Conservation (phyloP, 75 land plant genomes). For the Chamaecyparis obtusa region DNA sequence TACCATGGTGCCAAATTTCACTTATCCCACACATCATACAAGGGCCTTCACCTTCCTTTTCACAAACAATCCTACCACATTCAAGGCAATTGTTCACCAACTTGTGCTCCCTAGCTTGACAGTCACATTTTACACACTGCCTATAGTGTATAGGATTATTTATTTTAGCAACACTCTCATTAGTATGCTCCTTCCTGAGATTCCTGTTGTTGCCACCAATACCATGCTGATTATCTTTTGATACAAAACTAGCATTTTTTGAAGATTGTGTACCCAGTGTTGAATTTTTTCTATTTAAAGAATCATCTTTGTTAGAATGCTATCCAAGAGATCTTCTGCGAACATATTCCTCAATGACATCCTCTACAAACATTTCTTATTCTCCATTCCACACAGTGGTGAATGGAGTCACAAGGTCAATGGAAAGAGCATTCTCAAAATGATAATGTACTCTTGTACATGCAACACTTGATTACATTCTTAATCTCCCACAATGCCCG, state of each 20-base stretch:
- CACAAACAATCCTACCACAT: conserved; percentile 93
- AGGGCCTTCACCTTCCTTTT: conserved; percentile 96
- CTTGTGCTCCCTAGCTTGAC: conserved; percentile 83
- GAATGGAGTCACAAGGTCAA: no score
- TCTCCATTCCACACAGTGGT: no score
- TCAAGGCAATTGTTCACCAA: conserved; percentile 88
- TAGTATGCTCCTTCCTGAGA: conserved; percentile 53
- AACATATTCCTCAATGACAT: conserved; percentile 60
- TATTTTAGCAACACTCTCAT: conserved; percentile 79
- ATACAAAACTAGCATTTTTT: conserved; percentile 21
- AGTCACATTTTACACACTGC: conserved; percentile 72
- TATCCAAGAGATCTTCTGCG: conserved; percentile 35
- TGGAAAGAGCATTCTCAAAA: no score
- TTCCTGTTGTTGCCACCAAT: conserved; percentile 41
- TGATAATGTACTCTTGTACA: no score
- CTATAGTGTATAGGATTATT: conserved; percentile 42
- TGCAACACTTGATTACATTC: no score
- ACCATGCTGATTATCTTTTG: conserved; percentile 17
- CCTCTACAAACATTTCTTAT: no score
- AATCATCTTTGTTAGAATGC: no score
- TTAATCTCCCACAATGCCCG: no score
- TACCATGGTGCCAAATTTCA: conserved; percentile 36
- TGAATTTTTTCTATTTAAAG: background rate
- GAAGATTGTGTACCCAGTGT: conserved; percentile 10
- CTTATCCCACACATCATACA: conserved; percentile 86